Evolutionary conservation across 2,329 filamentous ascomycete genomes (phyloP), one percentile per base, ranked within the genome.

Genomic region (Hypoxylon sp.): DNA sequence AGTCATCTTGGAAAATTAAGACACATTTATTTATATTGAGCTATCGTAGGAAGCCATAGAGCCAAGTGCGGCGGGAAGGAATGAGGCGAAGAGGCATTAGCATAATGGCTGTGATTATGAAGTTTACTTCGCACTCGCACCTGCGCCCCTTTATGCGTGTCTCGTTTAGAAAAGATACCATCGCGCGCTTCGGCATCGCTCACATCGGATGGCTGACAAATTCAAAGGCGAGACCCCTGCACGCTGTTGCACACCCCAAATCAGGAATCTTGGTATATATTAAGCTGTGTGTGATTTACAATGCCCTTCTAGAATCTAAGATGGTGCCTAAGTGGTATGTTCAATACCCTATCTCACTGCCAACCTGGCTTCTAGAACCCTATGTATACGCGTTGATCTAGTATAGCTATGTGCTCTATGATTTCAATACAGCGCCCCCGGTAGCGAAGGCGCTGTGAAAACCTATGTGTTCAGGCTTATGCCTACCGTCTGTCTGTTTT

Each of bases 401-500:
- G 34, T 51, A 57, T 43, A 55, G 17, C 19, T 60, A 43, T 60
- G 30, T 49, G 30, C 36, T 51, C 45, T 56, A 56, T 36, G 11
- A 51, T 57, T 46, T 48, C 43, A 25, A 30, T 13, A 17, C 11
- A 57, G n/a, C 21, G 30, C n/a, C 30, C 30, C 51, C 17, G 13
- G 30, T 23, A 1, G 23, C 14, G 13, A 25, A 34, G 34, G 19
- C 25, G 49, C 28, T 21, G 21, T 49, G 21, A 23, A 38, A 46
- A 65, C 43, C 41, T 62, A 56, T 60, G 28, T 61, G 55, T 61
- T 41, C 30, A 21, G 38, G 59, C 51, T 57, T 63, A 68, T 51
- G 68, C 61, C 50, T 63, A 65, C 60, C 32, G 50, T 62, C 17
- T 67, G 53, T 56, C 14, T 67, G 34, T 53, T 59, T 82, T 72